Conservation (phyloP, 108 stramenopile genomes). For the Schizochytrium sp. region DNA sequence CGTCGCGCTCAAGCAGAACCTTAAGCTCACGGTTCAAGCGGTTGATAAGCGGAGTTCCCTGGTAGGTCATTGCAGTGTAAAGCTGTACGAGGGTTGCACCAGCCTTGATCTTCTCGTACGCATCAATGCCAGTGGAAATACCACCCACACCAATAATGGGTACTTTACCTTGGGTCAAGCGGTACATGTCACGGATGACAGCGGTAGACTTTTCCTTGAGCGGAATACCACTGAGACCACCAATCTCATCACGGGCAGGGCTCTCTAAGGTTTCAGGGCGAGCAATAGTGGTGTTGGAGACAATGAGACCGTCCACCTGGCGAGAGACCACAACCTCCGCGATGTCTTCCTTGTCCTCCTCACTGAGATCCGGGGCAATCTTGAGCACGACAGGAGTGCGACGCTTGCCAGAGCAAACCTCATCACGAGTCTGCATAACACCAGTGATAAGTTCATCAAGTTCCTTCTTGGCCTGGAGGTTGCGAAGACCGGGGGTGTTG, state of each 20-base stretch:
- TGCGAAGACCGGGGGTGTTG: constrained; percentile 91
- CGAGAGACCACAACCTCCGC: constrained; percentile 78
- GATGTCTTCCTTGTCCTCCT: constrained; percentile 83
- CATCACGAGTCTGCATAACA: constrained; percentile 78
- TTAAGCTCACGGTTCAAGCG: constrained; percentile 69
- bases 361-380: constrained; percentile 88
- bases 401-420: constrained; percentile 58
- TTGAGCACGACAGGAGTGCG: constrained; percentile 87
- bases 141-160: constrained; percentile 96
- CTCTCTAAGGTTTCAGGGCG: constrained; percentile 79
- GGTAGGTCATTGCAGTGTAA: constrained; percentile 89
- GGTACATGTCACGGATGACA: constrained; percentile 84
- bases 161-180: constrained; percentile 81
- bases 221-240: constrained; percentile 91
- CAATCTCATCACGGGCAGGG: constrained; percentile 76
- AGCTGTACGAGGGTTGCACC: constrained; percentile 92
- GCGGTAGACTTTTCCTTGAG: constrained; percentile 84
- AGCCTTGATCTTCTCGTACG: constrained; percentile 89
- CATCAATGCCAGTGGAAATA: constrained; percentile 84
- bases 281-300: constrained; percentile 88
- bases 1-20: constrained; percentile 65
- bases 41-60: constrained; percentile 85
- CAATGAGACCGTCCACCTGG: constrained; percentile 89
- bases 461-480: constrained; percentile 80
- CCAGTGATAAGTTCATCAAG: constrained; percentile 78